phyloP scores from a whole-genome alignment of 345 rosid species.

The Gossypium thurberi region DNA sequence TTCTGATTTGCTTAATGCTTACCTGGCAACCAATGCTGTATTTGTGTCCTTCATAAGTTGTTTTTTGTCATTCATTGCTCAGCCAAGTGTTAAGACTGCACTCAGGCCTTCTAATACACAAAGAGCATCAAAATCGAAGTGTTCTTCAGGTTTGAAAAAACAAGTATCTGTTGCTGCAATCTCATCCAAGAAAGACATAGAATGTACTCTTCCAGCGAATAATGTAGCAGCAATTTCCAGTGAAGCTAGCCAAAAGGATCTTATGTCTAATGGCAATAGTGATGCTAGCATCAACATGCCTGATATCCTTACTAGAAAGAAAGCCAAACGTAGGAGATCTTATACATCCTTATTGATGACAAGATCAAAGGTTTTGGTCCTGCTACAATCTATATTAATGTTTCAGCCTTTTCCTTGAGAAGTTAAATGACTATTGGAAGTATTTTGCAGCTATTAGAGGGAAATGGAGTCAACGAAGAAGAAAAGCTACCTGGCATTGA shows the following conservation, averaged over 20 bases:
- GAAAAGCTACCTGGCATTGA: conserved; percentile 66
- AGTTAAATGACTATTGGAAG: conserved; percentile 18
- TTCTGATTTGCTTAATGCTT: background rate
- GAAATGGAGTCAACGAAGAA: conserved; percentile 29
- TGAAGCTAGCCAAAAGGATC: conserved; percentile 31
- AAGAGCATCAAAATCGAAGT: conserved; percentile 32
- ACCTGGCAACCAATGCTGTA: background rate
- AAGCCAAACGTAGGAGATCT: conserved; percentile 73
- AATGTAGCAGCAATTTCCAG: conserved; percentile 25
- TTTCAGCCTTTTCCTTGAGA: background rate
- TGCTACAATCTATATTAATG: conserved; percentile 6
- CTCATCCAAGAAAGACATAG: conserved; percentile 30
- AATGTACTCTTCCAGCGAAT: conserved; percentile 27
- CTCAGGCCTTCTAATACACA: conserved; percentile 25
- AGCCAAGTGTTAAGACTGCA: conserved; percentile 33
- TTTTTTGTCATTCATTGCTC: conserved; percentile 10
- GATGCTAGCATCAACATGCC: conserved; percentile 22
- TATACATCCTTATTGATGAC: conserved; percentile 73
- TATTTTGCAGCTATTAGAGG: conserved; percentile 48
- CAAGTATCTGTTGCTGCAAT: conserved; percentile 21
- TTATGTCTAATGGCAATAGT: conserved; percentile 25
- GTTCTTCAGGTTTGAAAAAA: conserved; percentile 22
- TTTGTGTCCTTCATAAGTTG: background rate
- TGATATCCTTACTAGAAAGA: conserved; percentile 35
- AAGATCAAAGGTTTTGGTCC: conserved; percentile 55